Evolutionary conservation across 1,284 basidiomycete genomes (phyloP).

Genomic region (Tausonia pullulans): DNA sequence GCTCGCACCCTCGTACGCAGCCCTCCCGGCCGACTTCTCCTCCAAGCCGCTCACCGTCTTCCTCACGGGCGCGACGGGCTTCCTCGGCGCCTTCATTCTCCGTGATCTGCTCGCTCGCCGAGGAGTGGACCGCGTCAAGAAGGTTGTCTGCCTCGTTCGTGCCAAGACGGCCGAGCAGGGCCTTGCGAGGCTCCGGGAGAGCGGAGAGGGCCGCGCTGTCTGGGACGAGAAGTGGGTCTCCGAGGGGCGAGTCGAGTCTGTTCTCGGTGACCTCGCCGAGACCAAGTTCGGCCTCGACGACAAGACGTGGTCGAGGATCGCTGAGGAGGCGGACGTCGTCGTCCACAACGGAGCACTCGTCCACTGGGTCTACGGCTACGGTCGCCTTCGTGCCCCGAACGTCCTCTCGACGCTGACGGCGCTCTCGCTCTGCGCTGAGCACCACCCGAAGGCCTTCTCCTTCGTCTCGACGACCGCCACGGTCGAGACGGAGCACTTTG

Average conservation of each 20-base stretch:
- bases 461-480: constrained; percentile 94
- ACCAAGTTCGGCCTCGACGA: constrained; percentile 64
- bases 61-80: constrained; percentile 94
- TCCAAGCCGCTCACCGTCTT: constrained; percentile 62
- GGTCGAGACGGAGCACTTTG: constrained; percentile 83
- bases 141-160: constrained; percentile 86
- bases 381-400: constrained; percentile 81
- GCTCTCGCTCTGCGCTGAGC: constrained; percentile 61
- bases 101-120: constrained; percentile 59
- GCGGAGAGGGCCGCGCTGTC: constrained; percentile 70
- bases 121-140: constrained; percentile 48
- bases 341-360: constrained; percentile 96
- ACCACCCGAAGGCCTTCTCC: constrained; percentile 68
- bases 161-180: constrained; percentile 56
- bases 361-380: constrained; percentile 98
- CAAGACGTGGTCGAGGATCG: constrained; percentile 55
- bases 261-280: constrained; percentile 75
- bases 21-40: constrained; percentile 44
- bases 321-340: constrained; percentile 67
- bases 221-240: constrained; percentile 85
- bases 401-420: constrained; percentile 79
- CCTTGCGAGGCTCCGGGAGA: constrained; percentile 59
- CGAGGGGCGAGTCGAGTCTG: constrained; percentile 60
- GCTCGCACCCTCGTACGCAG: constrained; percentile 51
- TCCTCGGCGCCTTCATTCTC: constrained; percentile 88